Percentiles rank a stretch among this genome's conserved stretches.
Conservation (phyloP, 2,329 filamentous ascomycete genomes). For the Fusarium nodosum region DNA sequence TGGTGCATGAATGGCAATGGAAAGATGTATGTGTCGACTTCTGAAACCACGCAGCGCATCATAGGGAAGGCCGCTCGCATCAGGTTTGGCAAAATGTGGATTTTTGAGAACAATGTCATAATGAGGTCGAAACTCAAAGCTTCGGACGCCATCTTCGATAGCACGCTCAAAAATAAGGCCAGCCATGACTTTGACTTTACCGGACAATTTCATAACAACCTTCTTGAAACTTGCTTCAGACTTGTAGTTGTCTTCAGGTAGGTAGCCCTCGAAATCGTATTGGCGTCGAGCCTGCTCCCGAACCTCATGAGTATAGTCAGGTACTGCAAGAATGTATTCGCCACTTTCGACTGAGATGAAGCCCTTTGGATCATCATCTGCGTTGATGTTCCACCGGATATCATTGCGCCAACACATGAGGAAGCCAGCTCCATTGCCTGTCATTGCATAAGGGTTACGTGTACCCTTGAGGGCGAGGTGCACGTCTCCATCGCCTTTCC, state of each 20-base stretch:
- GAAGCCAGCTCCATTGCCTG: constrained; percentile 92
- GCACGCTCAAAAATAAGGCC: constrained; percentile 94
- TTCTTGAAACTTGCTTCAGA: constrained; percentile 94
- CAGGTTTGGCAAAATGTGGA: constrained; percentile 77
- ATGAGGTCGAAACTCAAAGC: constrained; percentile 91
- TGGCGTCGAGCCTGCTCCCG: constrained; percentile 69
- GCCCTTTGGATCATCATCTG: constrained; percentile 86
- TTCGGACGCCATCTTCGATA: constrained; percentile 77
- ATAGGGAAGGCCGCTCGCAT: constrained; percentile 71
- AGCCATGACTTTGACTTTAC: constrained; percentile 92
- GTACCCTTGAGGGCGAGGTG: constrained; percentile 93
- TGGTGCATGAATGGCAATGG: constrained; percentile 89
- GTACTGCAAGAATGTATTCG: constrained; percentile 93
- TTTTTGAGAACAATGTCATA: constrained; percentile 91
- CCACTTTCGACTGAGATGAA: constrained; percentile 98
- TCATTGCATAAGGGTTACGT: constrained; percentile 92
- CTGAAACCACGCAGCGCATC: constrained; percentile 98
- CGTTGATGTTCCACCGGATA: constrained; percentile 87
- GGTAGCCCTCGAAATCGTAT: constrained; percentile 70
- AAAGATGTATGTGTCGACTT: constrained; percentile 96
- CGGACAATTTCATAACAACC: constrained; percentile 98
- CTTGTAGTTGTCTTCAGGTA: constrained; percentile 74
- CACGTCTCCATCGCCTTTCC: constrained; percentile 96
- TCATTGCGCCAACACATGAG: constrained; percentile 99
- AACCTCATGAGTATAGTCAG: constrained; percentile 91